These are phyloP conservation scores for Candida piceae DNA, from an alignment of 805 yeast genomes.

Conservation along the genomic window DNA sequence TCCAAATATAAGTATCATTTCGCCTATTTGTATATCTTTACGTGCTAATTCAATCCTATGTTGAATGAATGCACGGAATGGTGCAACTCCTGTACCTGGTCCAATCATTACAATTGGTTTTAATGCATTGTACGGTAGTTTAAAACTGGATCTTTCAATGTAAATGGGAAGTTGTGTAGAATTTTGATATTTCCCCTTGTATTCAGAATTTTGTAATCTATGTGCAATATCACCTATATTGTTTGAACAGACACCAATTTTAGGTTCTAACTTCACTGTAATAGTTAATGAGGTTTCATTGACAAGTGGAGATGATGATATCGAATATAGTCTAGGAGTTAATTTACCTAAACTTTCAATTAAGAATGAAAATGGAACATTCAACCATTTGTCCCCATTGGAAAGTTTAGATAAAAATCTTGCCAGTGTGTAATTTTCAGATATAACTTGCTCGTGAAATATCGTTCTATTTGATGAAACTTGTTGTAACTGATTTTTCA, in stretches of 20 bases:
- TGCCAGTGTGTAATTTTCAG: constrained; percentile 57
- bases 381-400: constrained; percentile 53
- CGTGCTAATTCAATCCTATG: constrained; percentile 46
- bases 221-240: constrained; percentile 61
- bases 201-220: background rate
- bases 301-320: constrained; percentile 68
- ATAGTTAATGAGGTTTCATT: constrained; percentile 62
- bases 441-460: constrained; percentile 57
- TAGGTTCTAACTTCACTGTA: constrained; percentile 75
- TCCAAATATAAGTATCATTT: constrained; percentile 75
- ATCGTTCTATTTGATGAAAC: constrained; percentile 46
- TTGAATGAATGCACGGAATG: constrained; percentile 86
- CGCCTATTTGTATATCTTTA: constrained; percentile 47
- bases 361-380: constrained; percentile 75
- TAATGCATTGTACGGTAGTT: constrained; percentile 72
- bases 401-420: constrained; percentile 60
- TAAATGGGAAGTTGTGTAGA: constrained; percentile 66
- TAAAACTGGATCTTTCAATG: constrained; percentile 83
- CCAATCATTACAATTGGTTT: constrained; percentile 89
- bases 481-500: constrained; percentile 40
- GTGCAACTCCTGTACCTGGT: constrained; percentile 97
- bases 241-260: constrained; percentile 78
- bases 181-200: background rate
- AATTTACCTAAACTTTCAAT: constrained; percentile 73
- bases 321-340: constrained; percentile 90